Percentiles rank a stretch among this genome's conserved stretches.
Evolutionary conservation across 1,284 basidiomycete genomes (phyloP).

Genomic region (Leccinum angustisporum): DNA sequence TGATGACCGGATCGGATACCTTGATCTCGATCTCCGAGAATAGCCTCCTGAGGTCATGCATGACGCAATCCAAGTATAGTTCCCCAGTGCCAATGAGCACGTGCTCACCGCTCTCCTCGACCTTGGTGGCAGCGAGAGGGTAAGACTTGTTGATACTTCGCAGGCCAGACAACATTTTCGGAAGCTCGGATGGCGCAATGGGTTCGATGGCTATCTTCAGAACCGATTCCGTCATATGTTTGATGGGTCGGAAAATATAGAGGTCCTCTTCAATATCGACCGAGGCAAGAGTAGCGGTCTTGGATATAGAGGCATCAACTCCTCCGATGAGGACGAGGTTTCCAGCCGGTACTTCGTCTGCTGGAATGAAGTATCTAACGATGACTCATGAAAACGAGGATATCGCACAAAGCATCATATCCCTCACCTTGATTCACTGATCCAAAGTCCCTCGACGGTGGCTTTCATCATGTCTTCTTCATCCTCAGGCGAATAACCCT

Average conservation of each 20-base stretch:
- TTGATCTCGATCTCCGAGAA: slow-evolving; percentile 99
- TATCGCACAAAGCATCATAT: not conserved
- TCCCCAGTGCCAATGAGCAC: slow-evolving; percentile 97
- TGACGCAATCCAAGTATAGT: slow-evolving; percentile 93
- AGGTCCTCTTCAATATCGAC: slow-evolving; percentile 78
- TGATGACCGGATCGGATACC: slow-evolving; percentile 97
- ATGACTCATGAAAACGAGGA: slow-evolving; percentile 16
- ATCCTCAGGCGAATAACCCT: slow-evolving; percentile 95
- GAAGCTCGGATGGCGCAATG: slow-evolving; percentile 94
- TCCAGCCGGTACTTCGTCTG: slow-evolving; percentile 87
- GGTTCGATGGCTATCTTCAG: slow-evolving; percentile 99
- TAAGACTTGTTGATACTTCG: slow-evolving; percentile 98
- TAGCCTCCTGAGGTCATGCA: slow-evolving; percentile 92
- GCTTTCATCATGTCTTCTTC: slow-evolving; percentile 96
- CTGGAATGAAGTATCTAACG: slow-evolving; percentile 83
- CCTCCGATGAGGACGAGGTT: slow-evolving; percentile 93
- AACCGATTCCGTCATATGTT: slow-evolving; percentile 96
- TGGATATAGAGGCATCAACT: slow-evolving; percentile 91
- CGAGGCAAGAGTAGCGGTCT: slow-evolving; percentile 88
- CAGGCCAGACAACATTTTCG: slow-evolving; percentile 97
- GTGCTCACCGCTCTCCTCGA: slow-evolving; percentile 98
- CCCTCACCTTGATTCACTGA: slow-evolving; percentile 81
- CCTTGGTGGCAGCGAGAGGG: slow-evolving; percentile 91
- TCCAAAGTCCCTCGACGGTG: slow-evolving; percentile 86
- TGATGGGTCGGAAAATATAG: slow-evolving; percentile 93